phyloP scores from a whole-genome alignment of 345 rosid genomes.

The Sisymbrium irio region DNA sequence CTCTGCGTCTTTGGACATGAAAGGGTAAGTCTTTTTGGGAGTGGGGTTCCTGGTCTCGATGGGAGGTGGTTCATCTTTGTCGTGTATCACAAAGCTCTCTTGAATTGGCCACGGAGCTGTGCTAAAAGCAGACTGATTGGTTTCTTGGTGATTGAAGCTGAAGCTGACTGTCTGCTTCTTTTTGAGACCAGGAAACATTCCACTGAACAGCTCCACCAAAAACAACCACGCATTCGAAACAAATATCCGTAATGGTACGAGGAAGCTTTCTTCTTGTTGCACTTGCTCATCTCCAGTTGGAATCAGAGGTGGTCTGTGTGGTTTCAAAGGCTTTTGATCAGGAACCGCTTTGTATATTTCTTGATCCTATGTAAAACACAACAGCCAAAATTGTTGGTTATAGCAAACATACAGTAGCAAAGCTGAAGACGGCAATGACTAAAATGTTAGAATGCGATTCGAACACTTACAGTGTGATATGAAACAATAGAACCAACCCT shows the following conservation, averaged over 20 bases:
- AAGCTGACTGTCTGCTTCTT: constrained; percentile 52
- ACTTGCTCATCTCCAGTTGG: constrained; percentile 63
- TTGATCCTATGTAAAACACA: constrained; percentile 48
- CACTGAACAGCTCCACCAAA: constrained; percentile 61
- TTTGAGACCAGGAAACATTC: constrained; percentile 57
- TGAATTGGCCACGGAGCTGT: constrained; percentile 75
- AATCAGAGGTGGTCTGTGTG: constrained; percentile 71
- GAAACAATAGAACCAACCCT: constrained; percentile 64
- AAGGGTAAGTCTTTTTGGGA: constrained; percentile 74
- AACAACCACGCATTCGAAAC: constrained; percentile 51
- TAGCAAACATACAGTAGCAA: background rate
- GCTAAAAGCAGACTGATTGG: constrained; percentile 31
- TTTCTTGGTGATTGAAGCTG: constrained; percentile 50
- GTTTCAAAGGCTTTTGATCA: constrained; percentile 54
- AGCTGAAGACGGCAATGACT: background rate
- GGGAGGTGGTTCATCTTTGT: constrained; percentile 83
- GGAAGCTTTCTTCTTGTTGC: constrained; percentile 75
- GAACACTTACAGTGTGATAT: constrained; percentile 53
- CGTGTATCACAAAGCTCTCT: constrained; percentile 70
- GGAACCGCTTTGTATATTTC: constrained; percentile 25
- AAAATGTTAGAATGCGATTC: background rate
- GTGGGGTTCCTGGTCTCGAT: constrained; percentile 72
- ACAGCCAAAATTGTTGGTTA: background rate
- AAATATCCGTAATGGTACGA: constrained; percentile 61
- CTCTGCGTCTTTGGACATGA: constrained; percentile 93